Percentiles rank a stretch among this genome's conserved stretches.
Conservation (phyloP, 108 stramenopile genomes). For the Aurantiochytrium sp. region DNA sequence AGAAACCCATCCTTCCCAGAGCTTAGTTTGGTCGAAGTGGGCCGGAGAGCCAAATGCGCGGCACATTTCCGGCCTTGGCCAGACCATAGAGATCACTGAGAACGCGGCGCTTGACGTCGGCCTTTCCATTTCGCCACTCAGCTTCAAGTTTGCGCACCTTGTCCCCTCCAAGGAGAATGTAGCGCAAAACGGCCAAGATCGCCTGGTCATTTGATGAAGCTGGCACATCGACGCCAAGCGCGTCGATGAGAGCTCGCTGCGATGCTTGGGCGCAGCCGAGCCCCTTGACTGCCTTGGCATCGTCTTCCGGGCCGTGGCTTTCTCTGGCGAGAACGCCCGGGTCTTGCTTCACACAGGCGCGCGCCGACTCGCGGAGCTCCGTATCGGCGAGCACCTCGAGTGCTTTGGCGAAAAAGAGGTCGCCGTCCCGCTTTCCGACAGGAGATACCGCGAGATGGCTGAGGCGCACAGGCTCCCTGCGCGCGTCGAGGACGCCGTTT, state of each 20-base stretch:
- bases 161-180: neutral
- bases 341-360: neutral
- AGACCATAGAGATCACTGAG: neutral
- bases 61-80: neutral
- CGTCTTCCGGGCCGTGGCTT: too few species aligned
- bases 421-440: neutral
- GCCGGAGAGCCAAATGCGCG: neutral
- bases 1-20: too few species aligned
- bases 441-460: neutral
- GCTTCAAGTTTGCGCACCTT: neutral
- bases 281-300: neutral
- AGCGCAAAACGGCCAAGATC: neutral
- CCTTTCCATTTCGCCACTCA: neutral
- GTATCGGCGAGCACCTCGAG: neutral
- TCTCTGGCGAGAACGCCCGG: neutral
- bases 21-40: too few species aligned
- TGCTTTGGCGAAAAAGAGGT: neutral
- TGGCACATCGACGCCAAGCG: neutral
- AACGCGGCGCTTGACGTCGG: neutral
- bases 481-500: neutral
- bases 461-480: neutral
- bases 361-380: neutral
- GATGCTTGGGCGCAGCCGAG: neutral
- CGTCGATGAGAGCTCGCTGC: neutral
- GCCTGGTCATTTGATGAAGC: neutral